Conservation (phyloP, 257 asterid genomes). For the Rhazya stricta region DNA sequence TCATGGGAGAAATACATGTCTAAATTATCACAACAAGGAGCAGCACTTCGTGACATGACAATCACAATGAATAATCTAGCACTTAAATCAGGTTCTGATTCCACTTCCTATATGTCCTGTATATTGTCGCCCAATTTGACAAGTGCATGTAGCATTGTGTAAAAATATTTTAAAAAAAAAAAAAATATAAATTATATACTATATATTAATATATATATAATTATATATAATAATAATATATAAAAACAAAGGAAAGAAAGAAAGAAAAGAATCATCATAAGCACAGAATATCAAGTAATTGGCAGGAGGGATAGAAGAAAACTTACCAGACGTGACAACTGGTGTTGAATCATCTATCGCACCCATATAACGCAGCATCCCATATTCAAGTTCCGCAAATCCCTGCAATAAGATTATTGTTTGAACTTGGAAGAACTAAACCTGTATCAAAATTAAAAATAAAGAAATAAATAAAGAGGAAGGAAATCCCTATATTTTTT, state of each 20-base stretch:
- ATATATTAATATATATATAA: no score
- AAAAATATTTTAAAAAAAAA: no score
- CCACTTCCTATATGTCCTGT: neutral
- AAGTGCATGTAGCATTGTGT: neutral
- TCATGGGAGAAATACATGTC: neutral
- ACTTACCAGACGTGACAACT: constrained; percentile 67
- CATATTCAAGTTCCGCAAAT: constrained; percentile 95
- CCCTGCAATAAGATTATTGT: constrained; percentile 47
- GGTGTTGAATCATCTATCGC: constrained; percentile 85
- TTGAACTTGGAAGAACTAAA: neutral
- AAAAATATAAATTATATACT: no score
- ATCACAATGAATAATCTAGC: neutral
- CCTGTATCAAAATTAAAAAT: neutral
- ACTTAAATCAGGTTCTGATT: neutral
- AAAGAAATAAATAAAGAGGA: neutral
- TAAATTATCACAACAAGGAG: constrained; percentile 1
- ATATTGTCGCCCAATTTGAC: constrained; percentile 2
- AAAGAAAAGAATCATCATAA: neutral
- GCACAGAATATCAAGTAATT: neutral
- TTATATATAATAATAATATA: no score
- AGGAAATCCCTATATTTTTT: neutral
- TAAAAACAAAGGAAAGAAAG: no score
- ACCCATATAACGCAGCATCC: constrained; percentile 95
- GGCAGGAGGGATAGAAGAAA: neutral
- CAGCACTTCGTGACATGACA: neutral